Conservation (phyloP, 345 rosid species). For the Luvunga scandens region DNA sequence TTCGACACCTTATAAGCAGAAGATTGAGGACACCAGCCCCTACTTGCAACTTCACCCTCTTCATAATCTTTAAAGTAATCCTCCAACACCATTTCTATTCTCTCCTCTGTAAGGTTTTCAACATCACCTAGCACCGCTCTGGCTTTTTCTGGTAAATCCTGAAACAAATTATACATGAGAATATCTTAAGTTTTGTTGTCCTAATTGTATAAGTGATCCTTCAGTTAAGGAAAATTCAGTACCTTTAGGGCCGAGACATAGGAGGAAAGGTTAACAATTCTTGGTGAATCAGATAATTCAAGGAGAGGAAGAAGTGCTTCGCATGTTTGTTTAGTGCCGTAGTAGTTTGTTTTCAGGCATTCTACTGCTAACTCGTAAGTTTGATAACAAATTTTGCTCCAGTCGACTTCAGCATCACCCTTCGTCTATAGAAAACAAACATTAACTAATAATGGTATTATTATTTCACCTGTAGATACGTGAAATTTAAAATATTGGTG, state of each 20-base stretch:
- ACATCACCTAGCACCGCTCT: constrained; percentile 33
- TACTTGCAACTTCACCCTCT: constrained; percentile 32
- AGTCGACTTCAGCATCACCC: constrained; percentile 2
- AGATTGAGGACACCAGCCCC: constrained; percentile 30
- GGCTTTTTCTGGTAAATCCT: constrained; percentile 41
- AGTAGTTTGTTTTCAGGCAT: constrained; percentile 47
- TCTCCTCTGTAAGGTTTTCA: constrained; percentile 42
- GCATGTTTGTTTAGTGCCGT: constrained; percentile 46
- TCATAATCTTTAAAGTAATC: constrained; percentile 40
- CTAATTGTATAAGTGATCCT: background rate
- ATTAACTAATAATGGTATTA: background rate
- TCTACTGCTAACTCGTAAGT: constrained; percentile 34
- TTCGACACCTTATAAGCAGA: constrained; percentile 41
- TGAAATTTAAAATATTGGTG: background rate
- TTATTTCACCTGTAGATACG: background rate
- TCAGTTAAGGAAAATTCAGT: background rate
- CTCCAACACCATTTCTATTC: constrained; percentile 36
- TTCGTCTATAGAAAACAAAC: background rate
- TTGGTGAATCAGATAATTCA: constrained; percentile 44
- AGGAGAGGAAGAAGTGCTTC: constrained; percentile 50
- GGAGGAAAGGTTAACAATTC: constrained; percentile 43
- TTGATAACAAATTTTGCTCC: constrained; percentile 23
- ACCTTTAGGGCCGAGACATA: constrained; percentile 22
- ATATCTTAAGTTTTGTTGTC: too few species aligned
- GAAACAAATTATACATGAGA: constrained; percentile 15